Base-by-base conservation (phyloP, 345 rosid genomes). In the Eucalyptus decipiens region DNA sequence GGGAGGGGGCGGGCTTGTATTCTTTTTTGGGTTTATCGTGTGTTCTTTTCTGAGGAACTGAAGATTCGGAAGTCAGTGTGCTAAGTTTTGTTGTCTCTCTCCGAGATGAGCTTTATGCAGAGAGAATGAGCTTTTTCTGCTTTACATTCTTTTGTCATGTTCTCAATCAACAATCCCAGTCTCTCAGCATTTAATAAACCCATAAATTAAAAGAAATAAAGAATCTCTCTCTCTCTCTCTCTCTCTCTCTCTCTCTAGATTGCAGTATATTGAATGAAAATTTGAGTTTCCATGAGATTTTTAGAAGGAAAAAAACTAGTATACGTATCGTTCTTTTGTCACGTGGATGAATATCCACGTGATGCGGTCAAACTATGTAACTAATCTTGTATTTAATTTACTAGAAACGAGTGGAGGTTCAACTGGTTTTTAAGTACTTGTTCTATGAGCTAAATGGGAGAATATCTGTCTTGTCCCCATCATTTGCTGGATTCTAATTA, bases 61-160 rank as follows among this genome's bases (percentile, higher is more conserved):
- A 92, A 94, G 95, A 94, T 95, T 92, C 96, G 42, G 88, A 85
- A 88, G 91, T 89, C 94, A 93, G 86, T 21, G 30, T 76, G 47
- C 85, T 40, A 76, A 76, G 85, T 76, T 76, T 76, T 76, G 47
- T 21, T 76, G 83, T 76, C 43, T 34, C 85, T 76, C 85, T 40
- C 30, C 13, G 85, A 40, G 85, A 76, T 40, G 85, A 76, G 47
- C 88, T 91, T 90, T 90, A 80, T 88, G 92, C 94, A 92, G 94
- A 90, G 95, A 91, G 93, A 91, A 89, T 88, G 94, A 92, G 94
- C 92, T 94, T 92, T 92, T 89, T 87, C 89, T 87, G 85, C 80
- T 83, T 89, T 87, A 23, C 37, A 85, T 45, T 32, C 6, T 90
- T 69, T 91, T 87, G 89, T 88, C 91, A 88, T 90, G 87, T 90